phyloP scores from a whole-genome alignment of 305 asterid species.

The Vinca major region DNA sequence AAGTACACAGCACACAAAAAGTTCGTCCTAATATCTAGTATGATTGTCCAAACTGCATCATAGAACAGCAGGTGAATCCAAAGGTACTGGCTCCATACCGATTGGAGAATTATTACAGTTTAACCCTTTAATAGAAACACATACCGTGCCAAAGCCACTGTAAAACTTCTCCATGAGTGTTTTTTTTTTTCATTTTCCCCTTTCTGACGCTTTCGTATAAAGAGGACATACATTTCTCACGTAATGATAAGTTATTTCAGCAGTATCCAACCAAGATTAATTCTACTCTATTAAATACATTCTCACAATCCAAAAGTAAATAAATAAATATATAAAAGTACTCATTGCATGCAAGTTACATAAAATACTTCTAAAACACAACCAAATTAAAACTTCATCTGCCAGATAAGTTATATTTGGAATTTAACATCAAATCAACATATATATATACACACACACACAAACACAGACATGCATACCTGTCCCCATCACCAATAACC shows the following conservation, averaged over 20 bases:
- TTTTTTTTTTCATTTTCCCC: too few relatives aligned
- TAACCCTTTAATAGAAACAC: neutral
- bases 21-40: neutral
- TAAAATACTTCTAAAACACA: neutral
- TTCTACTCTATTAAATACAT: neutral
- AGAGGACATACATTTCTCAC: neutral
- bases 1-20: neutral
- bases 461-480: slow-evolving; percentile 28
- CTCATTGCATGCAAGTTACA: neutral
- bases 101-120: neutral
- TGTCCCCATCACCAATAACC: slow-evolving; percentile 52
- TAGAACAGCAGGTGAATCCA: neutral
- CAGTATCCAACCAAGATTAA: neutral
- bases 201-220: neutral
- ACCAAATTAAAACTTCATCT: neutral
- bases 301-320: neutral
- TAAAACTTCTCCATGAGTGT: neutral
- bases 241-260: neutral
- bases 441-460: neutral
- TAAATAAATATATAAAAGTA: neutral
- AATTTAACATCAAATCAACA: neutral
- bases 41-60: slow-evolving; percentile 3
- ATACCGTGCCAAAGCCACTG: neutral
- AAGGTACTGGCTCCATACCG: neutral
- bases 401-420: neutral